Conservation (phyloP, 2,329 filamentous ascomycete genomes). For the Fusarium marasasianum region DNA sequence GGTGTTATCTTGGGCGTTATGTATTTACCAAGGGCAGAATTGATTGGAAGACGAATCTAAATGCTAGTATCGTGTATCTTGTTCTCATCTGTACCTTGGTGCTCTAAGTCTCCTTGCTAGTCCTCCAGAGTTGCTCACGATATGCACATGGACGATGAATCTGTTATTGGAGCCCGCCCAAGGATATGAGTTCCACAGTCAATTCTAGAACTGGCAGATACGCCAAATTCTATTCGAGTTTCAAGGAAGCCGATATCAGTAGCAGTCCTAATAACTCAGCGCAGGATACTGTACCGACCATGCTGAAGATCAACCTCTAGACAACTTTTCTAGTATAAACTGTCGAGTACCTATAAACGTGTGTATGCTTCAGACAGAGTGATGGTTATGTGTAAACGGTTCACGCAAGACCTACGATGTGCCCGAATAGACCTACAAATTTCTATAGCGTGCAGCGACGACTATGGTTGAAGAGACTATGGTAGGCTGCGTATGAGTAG, state of each 20-base stretch:
- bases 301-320: background rate
- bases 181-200: background rate
- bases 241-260: background rate
- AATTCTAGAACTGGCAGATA: background rate
- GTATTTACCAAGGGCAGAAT: accelerated
- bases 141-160: accelerated
- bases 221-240: no score
- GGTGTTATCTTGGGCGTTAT: background rate
- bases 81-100: background rate
- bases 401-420: background rate
- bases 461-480: background rate
- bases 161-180: background rate
- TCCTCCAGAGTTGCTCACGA: background rate
- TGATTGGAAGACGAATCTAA: no score
- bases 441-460: background rate
- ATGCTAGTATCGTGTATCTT: background rate
- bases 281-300: background rate
- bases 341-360: accelerated
- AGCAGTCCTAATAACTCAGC: background rate
- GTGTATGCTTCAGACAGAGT: no score
- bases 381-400: background rate
- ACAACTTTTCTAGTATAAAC: background rate
- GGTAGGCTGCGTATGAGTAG: background rate
- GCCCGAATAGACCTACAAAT: background rate
- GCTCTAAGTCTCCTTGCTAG: background rate